phyloP scores from a whole-genome alignment of 2,329 filamentous ascomycete genomes.

The Pseudogymnoascus sp. region DNA sequence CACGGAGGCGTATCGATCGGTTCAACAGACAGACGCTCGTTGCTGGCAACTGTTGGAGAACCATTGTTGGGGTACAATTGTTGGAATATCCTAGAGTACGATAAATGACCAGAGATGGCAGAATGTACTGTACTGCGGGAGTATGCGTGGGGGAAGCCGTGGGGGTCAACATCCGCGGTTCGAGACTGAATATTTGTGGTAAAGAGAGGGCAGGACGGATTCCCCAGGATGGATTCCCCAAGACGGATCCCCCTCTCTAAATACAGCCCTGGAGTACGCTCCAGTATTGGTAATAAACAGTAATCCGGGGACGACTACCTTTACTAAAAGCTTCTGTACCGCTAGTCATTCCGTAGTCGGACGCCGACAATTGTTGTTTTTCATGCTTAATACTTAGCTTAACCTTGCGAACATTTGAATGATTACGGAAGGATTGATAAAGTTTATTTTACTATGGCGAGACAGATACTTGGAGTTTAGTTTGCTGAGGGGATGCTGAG shows the following conservation, averaged over 20 bases:
- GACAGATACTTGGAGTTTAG: background rate
- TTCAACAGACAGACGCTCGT: background rate
- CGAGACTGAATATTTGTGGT: background rate
- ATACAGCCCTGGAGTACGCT: background rate
- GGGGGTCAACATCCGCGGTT: background rate
- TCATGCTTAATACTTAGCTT: background rate
- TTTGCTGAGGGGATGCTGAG: background rate
- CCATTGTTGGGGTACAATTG: background rate
- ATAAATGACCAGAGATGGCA: background rate
- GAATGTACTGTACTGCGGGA: background rate
- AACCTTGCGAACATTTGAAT: background rate
- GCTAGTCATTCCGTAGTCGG: background rate
- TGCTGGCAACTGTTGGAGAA: background rate
- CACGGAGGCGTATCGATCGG: background rate
- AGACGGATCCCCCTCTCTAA: background rate
- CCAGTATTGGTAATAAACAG: background rate
- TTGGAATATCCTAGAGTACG: background rate
- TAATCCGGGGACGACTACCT: background rate
- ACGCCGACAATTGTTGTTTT: background rate
- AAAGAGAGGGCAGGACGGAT: background rate
- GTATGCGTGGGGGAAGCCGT: background rate
- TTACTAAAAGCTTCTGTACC: background rate
- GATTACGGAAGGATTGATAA: slow-evolving; percentile 3
- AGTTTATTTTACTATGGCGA: background rate
- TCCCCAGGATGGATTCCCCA: no score